Evolutionary conservation across 345 rosid genomes (phyloP).

Genomic region (Bruguiera gymnorhiza): DNA sequence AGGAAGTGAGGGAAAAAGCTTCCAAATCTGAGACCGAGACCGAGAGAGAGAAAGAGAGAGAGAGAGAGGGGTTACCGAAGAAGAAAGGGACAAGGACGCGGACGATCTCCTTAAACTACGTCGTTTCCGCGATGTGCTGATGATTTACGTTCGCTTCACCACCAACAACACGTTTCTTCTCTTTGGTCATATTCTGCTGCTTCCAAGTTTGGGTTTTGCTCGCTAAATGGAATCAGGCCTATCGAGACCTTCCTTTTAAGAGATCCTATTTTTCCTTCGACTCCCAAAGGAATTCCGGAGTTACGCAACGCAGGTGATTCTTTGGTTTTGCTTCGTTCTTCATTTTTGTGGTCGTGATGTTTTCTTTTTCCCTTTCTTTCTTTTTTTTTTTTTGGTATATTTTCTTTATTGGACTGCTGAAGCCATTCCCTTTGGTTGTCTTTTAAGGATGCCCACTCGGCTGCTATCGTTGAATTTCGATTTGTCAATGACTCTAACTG

Average conservation of each 20-base stretch:
- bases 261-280: too few relatives aligned
- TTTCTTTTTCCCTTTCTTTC: too few relatives aligned
- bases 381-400: too few relatives aligned
- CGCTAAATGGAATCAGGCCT: not conserved
- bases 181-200: not conserved
- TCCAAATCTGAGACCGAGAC: too few relatives aligned
- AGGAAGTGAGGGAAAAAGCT: too few relatives aligned
- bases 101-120: slow-evolving; percentile 15
- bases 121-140: slow-evolving; percentile 12
- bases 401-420: not conserved
- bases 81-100: slow-evolving; percentile 12
- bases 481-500: slow-evolving; percentile 7
- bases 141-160: not conserved
- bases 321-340: too few relatives aligned
- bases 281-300: too few relatives aligned
- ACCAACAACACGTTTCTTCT: not conserved
- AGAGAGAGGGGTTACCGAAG: slow-evolving; percentile 18
- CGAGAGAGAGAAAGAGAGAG: not conserved
- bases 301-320: too few relatives aligned
- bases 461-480: not conserved
- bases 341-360: too few relatives aligned
- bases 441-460: not conserved
- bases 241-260: too few relatives aligned
- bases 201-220: not conserved
- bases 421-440: not conserved